Base-by-base conservation (phyloP, 2,329 filamentous ascomycete genomes). In the Fusarium temperatum region DNA sequence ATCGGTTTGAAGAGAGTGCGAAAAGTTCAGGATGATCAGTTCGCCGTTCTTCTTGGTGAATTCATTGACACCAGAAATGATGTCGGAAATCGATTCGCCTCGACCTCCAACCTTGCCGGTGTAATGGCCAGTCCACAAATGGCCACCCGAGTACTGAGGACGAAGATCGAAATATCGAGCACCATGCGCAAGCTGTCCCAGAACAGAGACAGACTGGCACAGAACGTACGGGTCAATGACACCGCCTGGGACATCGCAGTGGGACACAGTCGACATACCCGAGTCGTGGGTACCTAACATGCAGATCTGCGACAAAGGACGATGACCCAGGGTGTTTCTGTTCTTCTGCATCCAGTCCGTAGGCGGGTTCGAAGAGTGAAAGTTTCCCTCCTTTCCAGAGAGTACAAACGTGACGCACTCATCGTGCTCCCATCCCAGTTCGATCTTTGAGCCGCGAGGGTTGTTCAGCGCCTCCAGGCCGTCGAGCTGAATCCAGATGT, bases 341-440 rank as follows among this genome's bases (percentile, higher is more conserved):
- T 53, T 68, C 22, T 68, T 44, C 26, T 68, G 66, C 66, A 68
- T 68, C 66, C 66, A 68, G 1, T 68, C 66, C 7, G 39, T 48
- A 0, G 66, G 66, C 1, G 66, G 66, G 42, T 68, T 68, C 0
- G 64, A 35, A 8, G 64, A 41, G 2, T 68, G 66, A 1, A 68
- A 68, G 6, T 22, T 18, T 0, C 58, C 56, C 8, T 68, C 9
- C 1, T 54, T 51, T 22, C 66, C 66, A 8, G 66, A 68, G 5
- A 68, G 64, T 0, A 68, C 36, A 15, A 68, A 68, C 0, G 47
- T 68, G n/a, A 68, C 32, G 8, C 64, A 68, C 13, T 59, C 65
- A 1, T 68, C 66, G 6, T 68, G 66, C 0, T 58, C 55, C 66
- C 66, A 68, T 0, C 66, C 66, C 10, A 68, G 22, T 10, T 68